Conservation (phyloP, 169 alveolate species). For the Plasmodium malariae region DNA sequence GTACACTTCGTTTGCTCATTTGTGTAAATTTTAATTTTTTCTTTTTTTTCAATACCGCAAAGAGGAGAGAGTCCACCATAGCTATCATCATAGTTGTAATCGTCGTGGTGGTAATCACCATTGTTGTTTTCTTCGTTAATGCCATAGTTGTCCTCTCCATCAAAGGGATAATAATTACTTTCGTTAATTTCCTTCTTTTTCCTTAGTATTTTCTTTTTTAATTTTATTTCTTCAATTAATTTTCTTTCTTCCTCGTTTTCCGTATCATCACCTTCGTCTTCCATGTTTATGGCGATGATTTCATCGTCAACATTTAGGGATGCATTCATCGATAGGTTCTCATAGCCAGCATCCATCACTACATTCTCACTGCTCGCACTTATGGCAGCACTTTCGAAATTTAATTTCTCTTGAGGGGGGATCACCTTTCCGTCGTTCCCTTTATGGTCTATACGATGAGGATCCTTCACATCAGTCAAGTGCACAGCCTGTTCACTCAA, state of each 20-base stretch:
- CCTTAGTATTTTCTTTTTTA: constrained; percentile 62
- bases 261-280: constrained; percentile 11
- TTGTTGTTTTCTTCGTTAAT: background rate
- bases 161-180: background rate
- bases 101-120: background rate
- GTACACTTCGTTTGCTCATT: background rate
- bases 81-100: background rate
- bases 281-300: background rate
- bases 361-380: too few relatives aligned
- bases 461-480: too few relatives aligned
- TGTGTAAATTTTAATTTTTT: background rate
- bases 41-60: background rate
- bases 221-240: constrained; percentile 61
- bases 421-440: too few relatives aligned
- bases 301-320: background rate
- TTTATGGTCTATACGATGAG: too few relatives aligned
- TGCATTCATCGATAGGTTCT: background rate
- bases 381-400: too few relatives aligned
- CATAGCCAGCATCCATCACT: background rate
- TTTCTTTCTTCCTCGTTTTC: constrained; percentile 75
- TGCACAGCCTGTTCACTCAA: too few relatives aligned
- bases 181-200: constrained; percentile 37
- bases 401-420: too few relatives aligned
- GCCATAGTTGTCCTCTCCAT: background rate
- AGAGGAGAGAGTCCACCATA: background rate